Evolutionary conservation across 805 yeast species (phyloP).

Genomic region (Nakazawaea populi): DNA sequence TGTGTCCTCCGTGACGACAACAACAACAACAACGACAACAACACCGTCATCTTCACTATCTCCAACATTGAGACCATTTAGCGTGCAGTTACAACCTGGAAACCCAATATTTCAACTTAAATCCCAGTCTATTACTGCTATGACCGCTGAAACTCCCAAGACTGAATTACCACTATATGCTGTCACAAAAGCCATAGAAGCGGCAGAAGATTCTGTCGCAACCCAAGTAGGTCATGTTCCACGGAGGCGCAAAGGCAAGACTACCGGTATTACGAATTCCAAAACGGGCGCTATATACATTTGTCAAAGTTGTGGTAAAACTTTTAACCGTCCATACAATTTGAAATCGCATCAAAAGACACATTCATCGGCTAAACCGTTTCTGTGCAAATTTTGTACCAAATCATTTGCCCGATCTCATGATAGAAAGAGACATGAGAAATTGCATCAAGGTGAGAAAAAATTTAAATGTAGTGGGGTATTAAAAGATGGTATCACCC

Average conservation of each 20-base stretch:
- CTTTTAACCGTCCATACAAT: slow-evolving; percentile 43
- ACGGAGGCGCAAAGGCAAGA: not conserved
- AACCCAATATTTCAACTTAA: slow-evolving; percentile 3
- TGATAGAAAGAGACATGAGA: slow-evolving; percentile 71
- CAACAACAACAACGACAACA: not conserved
- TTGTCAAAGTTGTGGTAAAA: slow-evolving; percentile 38
- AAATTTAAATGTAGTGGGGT: slow-evolving; percentile 62
- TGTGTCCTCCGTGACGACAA: not conserved
- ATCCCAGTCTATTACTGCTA: not conserved
- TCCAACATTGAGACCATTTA: not conserved
- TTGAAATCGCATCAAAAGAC: slow-evolving; percentile 44
- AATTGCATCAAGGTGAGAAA: slow-evolving; percentile 68
- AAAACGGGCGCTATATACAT: slow-evolving; percentile 19
- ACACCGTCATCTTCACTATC: not conserved
- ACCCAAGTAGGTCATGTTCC: slow-evolving; percentile 4
- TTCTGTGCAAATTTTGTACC: slow-evolving; percentile 54
- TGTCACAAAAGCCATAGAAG: slow-evolving; percentile 10
- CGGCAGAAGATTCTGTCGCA: slow-evolving; percentile 12
- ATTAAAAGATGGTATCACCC: slow-evolving; percentile 47
- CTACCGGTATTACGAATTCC: not conserved
- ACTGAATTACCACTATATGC: slow-evolving; percentile 22
- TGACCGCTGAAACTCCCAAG: not conserved
- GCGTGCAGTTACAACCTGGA: not conserved
- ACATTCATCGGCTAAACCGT: slow-evolving; percentile 66
- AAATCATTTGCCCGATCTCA: slow-evolving; percentile 74